These are phyloP conservation scores for Globisporangium radiosum DNA, from an alignment of 352 stramenopile genomes.

Conservation along the genomic window DNA sequence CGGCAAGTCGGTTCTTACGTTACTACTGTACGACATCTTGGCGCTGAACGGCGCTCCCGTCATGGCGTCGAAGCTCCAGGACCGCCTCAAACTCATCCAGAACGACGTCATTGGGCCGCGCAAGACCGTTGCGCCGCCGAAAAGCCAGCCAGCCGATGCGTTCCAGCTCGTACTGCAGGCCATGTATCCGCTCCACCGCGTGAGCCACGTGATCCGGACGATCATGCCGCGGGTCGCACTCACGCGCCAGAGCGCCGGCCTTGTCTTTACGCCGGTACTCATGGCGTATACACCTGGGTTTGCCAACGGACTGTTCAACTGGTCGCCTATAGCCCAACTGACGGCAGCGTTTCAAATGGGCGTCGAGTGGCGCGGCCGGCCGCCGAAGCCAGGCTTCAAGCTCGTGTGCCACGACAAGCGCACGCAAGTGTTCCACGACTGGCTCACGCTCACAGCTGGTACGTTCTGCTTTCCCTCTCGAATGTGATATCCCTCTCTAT, in stretches of 20 bases:
- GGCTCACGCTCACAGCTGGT: slow-evolving; percentile 81
- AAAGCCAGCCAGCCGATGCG: slow-evolving; percentile 68
- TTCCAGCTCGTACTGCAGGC: slow-evolving; percentile 82
- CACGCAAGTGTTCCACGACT: slow-evolving; percentile 82
- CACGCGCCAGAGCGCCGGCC: slow-evolving; percentile 69
- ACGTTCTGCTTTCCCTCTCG: background rate
- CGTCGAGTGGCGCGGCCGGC: slow-evolving; percentile 73
- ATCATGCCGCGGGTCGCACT: slow-evolving; percentile 65
- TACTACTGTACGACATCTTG: slow-evolving; percentile 82
- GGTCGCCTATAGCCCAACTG: slow-evolving; percentile 48
- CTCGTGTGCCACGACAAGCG: slow-evolving; percentile 80
- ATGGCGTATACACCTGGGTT: slow-evolving; percentile 75
- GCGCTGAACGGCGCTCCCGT: slow-evolving; percentile 78
- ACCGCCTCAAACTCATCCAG: slow-evolving; percentile 84
- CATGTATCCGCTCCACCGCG: slow-evolving; percentile 76
- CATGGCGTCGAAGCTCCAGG: slow-evolving; percentile 81
- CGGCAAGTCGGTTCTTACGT: slow-evolving; percentile 58
- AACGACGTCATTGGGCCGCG: slow-evolving; percentile 84
- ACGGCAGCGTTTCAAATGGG: slow-evolving; percentile 74
- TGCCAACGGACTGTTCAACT: slow-evolving; percentile 70
- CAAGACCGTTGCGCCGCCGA: slow-evolving; percentile 67
- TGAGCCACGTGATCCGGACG: slow-evolving; percentile 70
- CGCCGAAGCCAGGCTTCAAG: slow-evolving; percentile 79
- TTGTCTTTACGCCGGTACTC: slow-evolving; percentile 75
- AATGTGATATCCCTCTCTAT: too few relatives aligned